Evolutionary conservation across 2,329 filamentous ascomycete species (phyloP), one percentile per base, ranked within the genome.

Genomic region (Tolypocladium sp.): DNA sequence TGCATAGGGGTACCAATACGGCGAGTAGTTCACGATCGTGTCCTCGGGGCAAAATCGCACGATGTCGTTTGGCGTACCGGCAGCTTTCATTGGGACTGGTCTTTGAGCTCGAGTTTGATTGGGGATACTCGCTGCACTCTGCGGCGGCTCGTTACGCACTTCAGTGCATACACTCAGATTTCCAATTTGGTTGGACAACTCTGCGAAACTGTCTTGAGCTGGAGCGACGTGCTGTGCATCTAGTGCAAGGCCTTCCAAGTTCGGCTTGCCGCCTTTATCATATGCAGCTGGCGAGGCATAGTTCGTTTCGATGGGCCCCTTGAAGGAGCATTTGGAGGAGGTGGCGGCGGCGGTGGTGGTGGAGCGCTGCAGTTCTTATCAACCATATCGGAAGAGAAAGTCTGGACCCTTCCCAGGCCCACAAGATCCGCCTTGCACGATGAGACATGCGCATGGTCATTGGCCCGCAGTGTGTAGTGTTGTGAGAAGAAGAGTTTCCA

Each of bases 1-100:
- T 2, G 61, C 59, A 1, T 70, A 55, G 1, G 62, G 65, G 54
- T 74, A 71, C 69, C 73, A 76, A n/a, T 66, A 66, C 0, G 70
- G 62, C 0, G 64, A 59, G 46, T 73, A 74, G 25, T 64, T 62
- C 0, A 74, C 61, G 0, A 55, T 22, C 17, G 71, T 67, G 1
- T 54, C 25, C 41, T 69, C 66, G 1, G 72, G 68, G 30, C 73
- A 75, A 15, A 63, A 68, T 4, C 63, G 61, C 0, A 71, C 57
- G 1, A 64, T 55, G 2, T 70, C 65, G 13, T 61, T 61, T 10
- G 65, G 64, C 3, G 59, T 20, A 0, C 71, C 72, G 0, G 60
- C 61, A 9, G 65, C 63, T 46, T 63, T 59, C 3, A 69, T 63
- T 0, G 62, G 55, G 0, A 62, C 58, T 10, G 12, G 15, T 30